Evolutionary conservation across 225 moss, liverwort and hornwort genomes (phyloP).

Genomic region (Sphagnum tenellum): DNA sequence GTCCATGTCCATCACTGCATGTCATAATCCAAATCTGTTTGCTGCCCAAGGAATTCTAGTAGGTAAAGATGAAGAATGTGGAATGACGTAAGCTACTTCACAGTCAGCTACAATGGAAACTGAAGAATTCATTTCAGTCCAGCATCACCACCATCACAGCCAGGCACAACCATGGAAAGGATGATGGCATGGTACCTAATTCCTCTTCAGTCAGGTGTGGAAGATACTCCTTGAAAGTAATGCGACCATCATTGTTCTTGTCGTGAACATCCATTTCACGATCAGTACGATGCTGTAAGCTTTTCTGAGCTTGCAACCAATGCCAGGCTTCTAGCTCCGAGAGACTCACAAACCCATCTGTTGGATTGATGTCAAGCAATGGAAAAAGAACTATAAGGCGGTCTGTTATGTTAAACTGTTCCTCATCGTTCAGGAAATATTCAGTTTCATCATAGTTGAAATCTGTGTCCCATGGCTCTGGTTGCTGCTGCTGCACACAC

Average conservation of each 20-base stretch:
- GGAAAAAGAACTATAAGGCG: slow-evolving; percentile 59
- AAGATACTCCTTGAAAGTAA: slow-evolving; percentile 67
- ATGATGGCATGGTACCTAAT: slow-evolving; percentile 12
- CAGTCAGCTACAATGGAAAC: too few species aligned
- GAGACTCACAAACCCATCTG: slow-evolving; percentile 49
- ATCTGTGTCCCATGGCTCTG: slow-evolving; percentile 27
- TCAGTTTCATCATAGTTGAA: slow-evolving; percentile 47
- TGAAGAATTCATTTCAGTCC: too few species aligned
- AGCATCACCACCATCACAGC: too few species aligned
- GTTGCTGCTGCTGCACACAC: slow-evolving; percentile 8
- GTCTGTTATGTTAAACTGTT: slow-evolving; percentile 61
- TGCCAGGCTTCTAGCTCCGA: slow-evolving; percentile 66
- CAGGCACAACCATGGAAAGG: too few species aligned
- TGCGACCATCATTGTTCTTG: slow-evolving; percentile 43
- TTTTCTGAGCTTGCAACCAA: slow-evolving; percentile 40
- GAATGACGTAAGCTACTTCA: too few species aligned
- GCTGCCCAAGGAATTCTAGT: too few species aligned
- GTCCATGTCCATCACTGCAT: too few species aligned
- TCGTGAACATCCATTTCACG: slow-evolving; percentile 58
- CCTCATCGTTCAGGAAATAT: slow-evolving; percentile 53
- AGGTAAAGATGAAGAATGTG: too few species aligned
- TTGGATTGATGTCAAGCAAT: slow-evolving; percentile 47
- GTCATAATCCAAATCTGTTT: too few species aligned
- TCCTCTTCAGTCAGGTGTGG: slow-evolving; percentile 43
- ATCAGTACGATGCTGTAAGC: slow-evolving; percentile 52